phyloP scores from a whole-genome alignment of 2,329 filamentous ascomycete species.

The Fusarium sp. region DNA sequence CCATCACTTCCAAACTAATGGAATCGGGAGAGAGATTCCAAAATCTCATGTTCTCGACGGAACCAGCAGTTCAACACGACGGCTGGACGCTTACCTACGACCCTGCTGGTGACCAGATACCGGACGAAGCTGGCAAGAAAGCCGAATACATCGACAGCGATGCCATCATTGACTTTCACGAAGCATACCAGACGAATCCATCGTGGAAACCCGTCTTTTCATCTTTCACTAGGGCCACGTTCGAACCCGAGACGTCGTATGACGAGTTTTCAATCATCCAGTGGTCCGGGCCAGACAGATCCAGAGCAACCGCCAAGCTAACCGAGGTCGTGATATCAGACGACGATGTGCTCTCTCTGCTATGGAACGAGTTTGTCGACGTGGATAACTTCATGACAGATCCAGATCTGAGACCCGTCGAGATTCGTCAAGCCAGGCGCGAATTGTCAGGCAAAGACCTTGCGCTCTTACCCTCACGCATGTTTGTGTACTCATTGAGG shows the following conservation, averaged over 20 bases:
- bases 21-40: not conserved
- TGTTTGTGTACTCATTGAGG: conserved; percentile 1
- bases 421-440: not conserved
- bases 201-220: not conserved
- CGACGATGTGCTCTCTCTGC: not conserved
- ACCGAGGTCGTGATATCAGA: not conserved
- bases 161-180: not conserved
- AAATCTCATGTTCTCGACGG: not conserved
- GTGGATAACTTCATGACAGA: not conserved
- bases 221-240: not conserved
- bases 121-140: not conserved
- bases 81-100: conserved; percentile 1
- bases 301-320: not conserved
- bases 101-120: not conserved
- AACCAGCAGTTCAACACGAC: not conserved
- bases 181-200: not conserved
- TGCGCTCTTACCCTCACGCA: not conserved
- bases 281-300: not conserved
- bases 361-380: not conserved
- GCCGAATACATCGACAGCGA: conserved; percentile 7
- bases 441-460: not conserved
- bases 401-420: not conserved
- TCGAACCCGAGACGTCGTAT: not conserved
- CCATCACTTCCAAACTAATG: not conserved
- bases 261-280: not conserved